A percentile compares a stretch with the other conserved stretches of the same genome.
phyloP scores from a whole-genome alignment of 441 rosid species.

The Pelargonium fulgidum region DNA sequence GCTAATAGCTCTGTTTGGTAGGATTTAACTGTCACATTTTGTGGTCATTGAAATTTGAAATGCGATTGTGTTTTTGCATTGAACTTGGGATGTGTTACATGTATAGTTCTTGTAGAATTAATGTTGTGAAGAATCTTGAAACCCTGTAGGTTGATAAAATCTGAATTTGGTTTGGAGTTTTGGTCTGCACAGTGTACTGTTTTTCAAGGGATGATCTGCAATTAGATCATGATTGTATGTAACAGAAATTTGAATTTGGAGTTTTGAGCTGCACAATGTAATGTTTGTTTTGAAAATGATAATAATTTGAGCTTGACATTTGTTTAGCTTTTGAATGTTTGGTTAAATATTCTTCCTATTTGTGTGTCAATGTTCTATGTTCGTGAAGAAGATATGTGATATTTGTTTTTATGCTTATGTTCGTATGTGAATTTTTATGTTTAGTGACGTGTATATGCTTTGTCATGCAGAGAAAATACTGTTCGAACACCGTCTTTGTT shows the following conservation, averaged over 20 bases:
- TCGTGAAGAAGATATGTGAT: too few relatives aligned
- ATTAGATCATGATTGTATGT: not conserved
- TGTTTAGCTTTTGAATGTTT: not conserved
- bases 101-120: not conserved
- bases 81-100: not conserved
- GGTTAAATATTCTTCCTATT: not conserved
- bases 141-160: not conserved
- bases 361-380: not conserved
- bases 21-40: not conserved
- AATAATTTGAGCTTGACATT: too few relatives aligned
- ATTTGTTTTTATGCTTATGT: not conserved
- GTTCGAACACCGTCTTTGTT: not conserved
- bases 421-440: not conserved
- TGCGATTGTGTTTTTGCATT: not conserved
- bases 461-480: conserved; percentile 6
- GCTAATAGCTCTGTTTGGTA: not conserved
- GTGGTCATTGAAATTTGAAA: not conserved
- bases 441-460: not conserved
- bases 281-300: too few relatives aligned
- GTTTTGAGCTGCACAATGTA: not conserved
- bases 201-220: not conserved
- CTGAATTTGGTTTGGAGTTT: not conserved
- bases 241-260: not conserved
- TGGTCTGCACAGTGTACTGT: not conserved
- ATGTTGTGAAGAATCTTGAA: not conserved